phyloP scores from a whole-genome alignment of 2,329 filamentous ascomycete genomes.

The Trichoderma brevicompactum region DNA sequence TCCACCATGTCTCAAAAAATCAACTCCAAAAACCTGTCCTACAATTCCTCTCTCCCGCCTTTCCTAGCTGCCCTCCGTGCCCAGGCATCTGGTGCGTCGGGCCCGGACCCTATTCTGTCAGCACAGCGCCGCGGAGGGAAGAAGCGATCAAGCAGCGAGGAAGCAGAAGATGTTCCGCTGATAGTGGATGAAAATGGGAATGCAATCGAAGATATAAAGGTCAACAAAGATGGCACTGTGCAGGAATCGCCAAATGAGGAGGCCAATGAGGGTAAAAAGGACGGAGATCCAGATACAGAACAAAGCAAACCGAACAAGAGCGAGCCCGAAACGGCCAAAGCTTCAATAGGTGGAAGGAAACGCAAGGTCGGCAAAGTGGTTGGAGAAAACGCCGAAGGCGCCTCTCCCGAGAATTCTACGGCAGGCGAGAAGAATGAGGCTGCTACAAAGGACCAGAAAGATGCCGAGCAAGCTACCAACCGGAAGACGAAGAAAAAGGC shows the following conservation, averaged over 20 bases:
- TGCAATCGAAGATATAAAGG: conserved; percentile 54
- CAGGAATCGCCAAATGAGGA: conserved; percentile 39
- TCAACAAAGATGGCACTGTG: conserved; percentile 51
- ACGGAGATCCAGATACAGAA: conserved; percentile 41
- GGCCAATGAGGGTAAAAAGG: conserved; percentile 33
- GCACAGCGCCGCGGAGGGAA: conserved; percentile 54
- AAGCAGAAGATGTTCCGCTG: conserved; percentile 76
- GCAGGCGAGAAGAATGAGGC: conserved; percentile 29
- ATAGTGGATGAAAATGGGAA: conserved; percentile 76
- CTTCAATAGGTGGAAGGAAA: conserved; percentile 51
- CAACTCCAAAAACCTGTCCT: conserved; percentile 71
- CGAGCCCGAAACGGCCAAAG: conserved; percentile 36
- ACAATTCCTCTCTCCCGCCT: conserved; percentile 62
- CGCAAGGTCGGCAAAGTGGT: conserved; percentile 54
- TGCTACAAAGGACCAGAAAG: conserved; percentile 26
- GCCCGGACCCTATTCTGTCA: conserved; percentile 58
- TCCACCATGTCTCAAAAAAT: conserved; percentile 60
- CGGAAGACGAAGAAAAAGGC: conserved; percentile 56
- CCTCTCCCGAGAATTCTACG: conserved; percentile 1
- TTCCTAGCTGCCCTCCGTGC: conserved; percentile 64
- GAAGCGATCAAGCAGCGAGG: conserved; percentile 65
- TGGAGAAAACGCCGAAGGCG: conserved; percentile 42
- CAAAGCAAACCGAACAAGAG: conserved; percentile 38
- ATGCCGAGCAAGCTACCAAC: conserved; percentile 37
- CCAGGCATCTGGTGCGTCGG: conserved; percentile 53